Conservation (phyloP, 345 rosid species). For the Eucalyptus cladocalyx region DNA sequence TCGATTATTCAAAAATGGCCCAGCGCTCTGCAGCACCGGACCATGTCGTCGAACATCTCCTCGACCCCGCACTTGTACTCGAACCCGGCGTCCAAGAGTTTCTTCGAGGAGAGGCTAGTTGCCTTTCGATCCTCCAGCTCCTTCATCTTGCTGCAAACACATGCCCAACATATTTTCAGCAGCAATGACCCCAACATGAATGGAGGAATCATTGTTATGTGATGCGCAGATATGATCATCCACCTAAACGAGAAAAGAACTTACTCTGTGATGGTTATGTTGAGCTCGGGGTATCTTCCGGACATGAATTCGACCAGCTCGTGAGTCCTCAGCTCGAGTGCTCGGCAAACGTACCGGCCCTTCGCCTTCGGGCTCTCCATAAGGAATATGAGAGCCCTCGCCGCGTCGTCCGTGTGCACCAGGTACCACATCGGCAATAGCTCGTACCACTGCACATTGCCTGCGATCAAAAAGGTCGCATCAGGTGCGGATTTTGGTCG, state of each 20-base stretch:
- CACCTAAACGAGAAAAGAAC: neutral
- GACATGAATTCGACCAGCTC: neutral
- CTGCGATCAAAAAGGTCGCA: no score
- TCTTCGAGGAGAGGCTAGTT: conserved; percentile 18
- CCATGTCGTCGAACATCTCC: neutral
- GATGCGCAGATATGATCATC: no score
- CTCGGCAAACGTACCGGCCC: neutral
- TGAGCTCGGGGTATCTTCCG: neutral
- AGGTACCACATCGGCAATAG: no score
- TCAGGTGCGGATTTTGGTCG: no score
- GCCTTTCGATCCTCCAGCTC: neutral
- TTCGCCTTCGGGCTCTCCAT: neutral
- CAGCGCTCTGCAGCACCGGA: neutral
- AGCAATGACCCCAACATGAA: neutral
- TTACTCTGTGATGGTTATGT: neutral
- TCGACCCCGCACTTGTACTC: conserved; percentile 17
- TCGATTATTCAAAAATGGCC: neutral
- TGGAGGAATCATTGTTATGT: neutral
- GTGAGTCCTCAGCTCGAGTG: neutral
- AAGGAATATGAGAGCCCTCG: neutral
- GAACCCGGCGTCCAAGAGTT: conserved; percentile 31
- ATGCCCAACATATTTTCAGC: neutral
- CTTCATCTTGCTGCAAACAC: neutral
- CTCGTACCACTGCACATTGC: no score
- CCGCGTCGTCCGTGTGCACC: neutral